Base-by-base conservation (phyloP, 2,329 filamentous ascomycete species). In the Sclerotinia minor region DNA sequence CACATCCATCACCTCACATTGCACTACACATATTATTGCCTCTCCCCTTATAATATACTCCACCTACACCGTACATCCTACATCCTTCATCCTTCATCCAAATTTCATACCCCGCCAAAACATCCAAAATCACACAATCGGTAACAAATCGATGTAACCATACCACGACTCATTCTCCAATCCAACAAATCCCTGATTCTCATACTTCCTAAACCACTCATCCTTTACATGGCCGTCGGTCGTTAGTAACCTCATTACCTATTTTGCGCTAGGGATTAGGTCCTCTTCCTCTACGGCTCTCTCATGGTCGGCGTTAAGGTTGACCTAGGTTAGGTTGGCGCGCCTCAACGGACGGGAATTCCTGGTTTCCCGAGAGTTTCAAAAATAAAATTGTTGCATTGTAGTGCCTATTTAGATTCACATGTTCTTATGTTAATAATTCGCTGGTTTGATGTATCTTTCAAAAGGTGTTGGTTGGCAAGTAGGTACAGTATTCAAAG, bases 291-390 rank as follows among this genome's bases (percentile, higher is more conserved):
- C 26, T 41, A 44, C 53, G 44, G 52, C 38, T 65, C 26, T n/a
- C n/a, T 45, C 6, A 8, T n/a, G 52, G 60, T 57, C 26, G 44
- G 64, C 64, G 53, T 58, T 47, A 59, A 49, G 55, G 53, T 65
- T 44, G 35, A 44, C 64, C 53, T 49, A 26, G 13, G 7, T 29
- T 49, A 26, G 13, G 7, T 29, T 65, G 26, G n/a, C 41, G 44
- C 44, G 21, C 21, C 24, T n/a, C 64, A 45, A 65, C 41, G 32
- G 19, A 59, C 19, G 8, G 41, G 29, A 58, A n/a, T 41, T 29
- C 54, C 15, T 19, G 49, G 21, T 17, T 45, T 32, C 17, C 57
- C n/a, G 57, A 45, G 38, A 24, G 17, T 59, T 8, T 45, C 21
- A 17, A 5, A 59, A 29, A 29, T 59, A 21, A 2, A 2, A 13